These are phyloP conservation scores for Arthrobotrys iridis DNA, from an alignment of 2,329 filamentous ascomycete genomes.

Conservation along the genomic window DNA sequence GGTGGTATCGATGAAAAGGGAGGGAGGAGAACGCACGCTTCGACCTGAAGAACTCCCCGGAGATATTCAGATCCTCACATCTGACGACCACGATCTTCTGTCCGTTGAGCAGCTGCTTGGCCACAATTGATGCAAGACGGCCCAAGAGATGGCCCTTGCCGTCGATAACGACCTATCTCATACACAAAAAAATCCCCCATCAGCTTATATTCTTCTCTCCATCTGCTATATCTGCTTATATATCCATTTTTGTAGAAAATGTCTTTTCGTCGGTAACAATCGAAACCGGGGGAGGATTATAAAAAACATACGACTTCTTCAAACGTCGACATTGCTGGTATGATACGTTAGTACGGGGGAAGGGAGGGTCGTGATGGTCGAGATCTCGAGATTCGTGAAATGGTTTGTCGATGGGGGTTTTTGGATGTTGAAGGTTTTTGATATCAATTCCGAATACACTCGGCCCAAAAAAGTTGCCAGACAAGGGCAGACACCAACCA, in stretches of 20 bases:
- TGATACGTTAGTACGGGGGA: slow-evolving; percentile 19
- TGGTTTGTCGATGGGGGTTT: slow-evolving; percentile 5
- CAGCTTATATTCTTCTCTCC: slow-evolving; percentile 8
- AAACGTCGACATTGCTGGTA: slow-evolving; percentile 51
- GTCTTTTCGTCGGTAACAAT: not conserved
- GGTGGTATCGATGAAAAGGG: too few species aligned
- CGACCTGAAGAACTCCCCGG: slow-evolving; percentile 99
- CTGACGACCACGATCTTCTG: slow-evolving; percentile 99
- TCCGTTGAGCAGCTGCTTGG: slow-evolving; percentile 98
- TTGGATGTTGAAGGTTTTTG: not conserved
- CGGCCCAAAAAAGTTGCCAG: too few species aligned
- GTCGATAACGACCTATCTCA: slow-evolving; percentile 90
- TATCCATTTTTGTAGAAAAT: not conserved
- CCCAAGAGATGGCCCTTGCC: slow-evolving; percentile 99
- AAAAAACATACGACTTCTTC: slow-evolving; percentile 50
- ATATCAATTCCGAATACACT: too few species aligned
- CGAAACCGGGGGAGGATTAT: not conserved
- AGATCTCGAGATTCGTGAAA: slow-evolving; percentile 13
- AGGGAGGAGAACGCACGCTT: slow-evolving; percentile 83
- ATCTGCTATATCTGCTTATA: not conserved
- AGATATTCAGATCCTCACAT: slow-evolving; percentile 99
- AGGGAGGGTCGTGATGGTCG: not conserved
- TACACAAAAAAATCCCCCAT: slow-evolving; percentile 52
- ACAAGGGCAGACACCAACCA: too few species aligned
- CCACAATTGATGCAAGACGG: slow-evolving; percentile 96